Conservation (phyloP, 176 grass and related monocot genomes). For the Rhipidocladum racemiflorum region DNA sequence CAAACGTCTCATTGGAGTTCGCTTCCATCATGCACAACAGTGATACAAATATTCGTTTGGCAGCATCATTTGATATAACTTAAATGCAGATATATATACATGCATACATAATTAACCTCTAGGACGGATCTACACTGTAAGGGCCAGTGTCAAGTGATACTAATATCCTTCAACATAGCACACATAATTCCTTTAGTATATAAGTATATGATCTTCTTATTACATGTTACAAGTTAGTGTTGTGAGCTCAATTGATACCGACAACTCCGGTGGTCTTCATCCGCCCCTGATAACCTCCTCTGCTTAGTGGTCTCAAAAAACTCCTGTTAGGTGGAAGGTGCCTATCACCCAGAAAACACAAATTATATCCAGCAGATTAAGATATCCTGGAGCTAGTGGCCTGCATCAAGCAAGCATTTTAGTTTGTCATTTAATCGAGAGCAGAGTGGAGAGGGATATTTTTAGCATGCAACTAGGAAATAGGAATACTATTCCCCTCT, state of each 20-base stretch:
- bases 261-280: no score
- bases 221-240: no score
- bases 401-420: not conserved
- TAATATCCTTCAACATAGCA: no score
- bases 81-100: not conserved
- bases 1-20: constrained; percentile 15
- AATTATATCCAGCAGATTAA: not conserved
- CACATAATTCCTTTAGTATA: no score
- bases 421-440: not conserved
- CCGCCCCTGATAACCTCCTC: no score
- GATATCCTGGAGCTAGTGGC: not conserved
- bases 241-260: no score
- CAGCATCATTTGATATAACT: not conserved
- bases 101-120: no score
- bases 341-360: not conserved
- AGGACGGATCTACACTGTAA: no score
- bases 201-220: no score
- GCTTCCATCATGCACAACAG: constrained; percentile 4
- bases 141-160: no score
- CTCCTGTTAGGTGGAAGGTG: not conserved
- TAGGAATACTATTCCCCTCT: not conserved
- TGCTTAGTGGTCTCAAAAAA: not conserved
- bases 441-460: not conserved
- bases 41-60: not conserved
- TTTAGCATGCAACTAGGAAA: constrained; percentile 9